These are phyloP conservation scores for Adansonia gregorii DNA, from an alignment of 441 rosid genomes.

Conservation along the genomic window DNA sequence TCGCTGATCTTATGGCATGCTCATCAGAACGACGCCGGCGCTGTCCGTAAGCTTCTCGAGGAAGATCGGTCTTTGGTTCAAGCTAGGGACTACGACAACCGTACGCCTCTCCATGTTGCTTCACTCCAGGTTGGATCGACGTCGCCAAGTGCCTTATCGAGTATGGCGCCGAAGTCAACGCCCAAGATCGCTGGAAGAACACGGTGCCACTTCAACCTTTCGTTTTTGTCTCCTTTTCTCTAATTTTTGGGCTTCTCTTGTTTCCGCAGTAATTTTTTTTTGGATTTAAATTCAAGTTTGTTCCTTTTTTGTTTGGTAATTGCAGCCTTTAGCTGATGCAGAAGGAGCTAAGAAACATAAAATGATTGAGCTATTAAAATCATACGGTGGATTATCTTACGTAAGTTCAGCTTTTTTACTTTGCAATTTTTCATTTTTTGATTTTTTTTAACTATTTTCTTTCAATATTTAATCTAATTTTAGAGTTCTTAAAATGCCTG, in stretches of 20 bases:
- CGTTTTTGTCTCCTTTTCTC: background rate
- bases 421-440: background rate
- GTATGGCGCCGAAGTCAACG: slow-evolving; percentile 94
- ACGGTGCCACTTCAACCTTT: slow-evolving; percentile 49
- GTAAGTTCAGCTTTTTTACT: slow-evolving; percentile 53
- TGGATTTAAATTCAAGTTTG: background rate
- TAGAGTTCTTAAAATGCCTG: background rate
- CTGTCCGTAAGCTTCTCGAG: slow-evolving; percentile 89
- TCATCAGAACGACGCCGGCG: slow-evolving; percentile 88
- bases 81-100: slow-evolving; percentile 89
- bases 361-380: slow-evolving; percentile 78
- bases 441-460: slow-evolving; percentile 4
- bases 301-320: background rate
- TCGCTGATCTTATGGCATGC: slow-evolving; percentile 97
- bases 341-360: slow-evolving; percentile 87
- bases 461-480: background rate
- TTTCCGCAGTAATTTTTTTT: background rate
- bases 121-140: slow-evolving; percentile 97
- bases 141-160: slow-evolving; percentile 85
- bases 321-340: slow-evolving; percentile 97
- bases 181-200: slow-evolving; percentile 99
- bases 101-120: slow-evolving; percentile 96
- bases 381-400: slow-evolving; percentile 87
- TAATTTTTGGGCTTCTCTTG: background rate
- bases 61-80: slow-evolving; percentile 84